Conservation (phyloP, 768 basidiomycete genomes). For the Nevesoporus exiguus region DNA sequence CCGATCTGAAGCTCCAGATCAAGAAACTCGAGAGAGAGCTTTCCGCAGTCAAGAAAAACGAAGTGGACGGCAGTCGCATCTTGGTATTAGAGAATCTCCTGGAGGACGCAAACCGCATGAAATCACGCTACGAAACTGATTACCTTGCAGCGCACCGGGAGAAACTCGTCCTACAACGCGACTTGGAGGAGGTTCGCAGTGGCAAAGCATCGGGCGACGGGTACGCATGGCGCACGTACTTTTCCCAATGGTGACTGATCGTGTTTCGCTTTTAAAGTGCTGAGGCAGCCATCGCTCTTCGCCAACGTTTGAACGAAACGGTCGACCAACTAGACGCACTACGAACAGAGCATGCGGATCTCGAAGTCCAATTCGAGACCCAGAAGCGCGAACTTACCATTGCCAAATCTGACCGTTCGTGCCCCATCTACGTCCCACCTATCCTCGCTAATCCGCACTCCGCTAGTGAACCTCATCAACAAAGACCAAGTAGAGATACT, state of each 20-base stretch:
- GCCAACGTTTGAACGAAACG: constrained; percentile 84
- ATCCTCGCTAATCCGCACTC: constrained; percentile 5
- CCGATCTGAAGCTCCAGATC: constrained; percentile 86
- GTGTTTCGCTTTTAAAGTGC: constrained; percentile 42
- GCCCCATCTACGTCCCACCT: neutral
- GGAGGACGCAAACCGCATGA: constrained; percentile 89
- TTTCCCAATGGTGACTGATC: constrained; percentile 1
- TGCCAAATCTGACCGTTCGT: constrained; percentile 82
- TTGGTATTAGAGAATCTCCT: constrained; percentile 88
- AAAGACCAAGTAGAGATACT: constrained; percentile 93
- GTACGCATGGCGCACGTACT: constrained; percentile 38
- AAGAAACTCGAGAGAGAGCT: constrained; percentile 80
- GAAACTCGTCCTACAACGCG: constrained; percentile 72
- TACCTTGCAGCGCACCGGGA: constrained; percentile 83
- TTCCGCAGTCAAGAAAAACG: constrained; percentile 66
- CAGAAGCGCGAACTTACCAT: constrained; percentile 68
- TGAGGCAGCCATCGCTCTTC: constrained; percentile 84
- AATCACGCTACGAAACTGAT: constrained; percentile 83
- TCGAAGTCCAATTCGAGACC: constrained; percentile 66
- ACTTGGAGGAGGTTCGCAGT: constrained; percentile 84
- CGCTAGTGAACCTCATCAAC: constrained; percentile 81
- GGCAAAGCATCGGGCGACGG: constrained; percentile 84
- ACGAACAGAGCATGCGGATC: constrained; percentile 62
- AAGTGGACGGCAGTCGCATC: constrained; percentile 70
- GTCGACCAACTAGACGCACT: constrained; percentile 75